phyloP scores from a whole-genome alignment of 2,329 filamentous ascomycete genomes.

The Nothomitra cinnamomea region DNA sequence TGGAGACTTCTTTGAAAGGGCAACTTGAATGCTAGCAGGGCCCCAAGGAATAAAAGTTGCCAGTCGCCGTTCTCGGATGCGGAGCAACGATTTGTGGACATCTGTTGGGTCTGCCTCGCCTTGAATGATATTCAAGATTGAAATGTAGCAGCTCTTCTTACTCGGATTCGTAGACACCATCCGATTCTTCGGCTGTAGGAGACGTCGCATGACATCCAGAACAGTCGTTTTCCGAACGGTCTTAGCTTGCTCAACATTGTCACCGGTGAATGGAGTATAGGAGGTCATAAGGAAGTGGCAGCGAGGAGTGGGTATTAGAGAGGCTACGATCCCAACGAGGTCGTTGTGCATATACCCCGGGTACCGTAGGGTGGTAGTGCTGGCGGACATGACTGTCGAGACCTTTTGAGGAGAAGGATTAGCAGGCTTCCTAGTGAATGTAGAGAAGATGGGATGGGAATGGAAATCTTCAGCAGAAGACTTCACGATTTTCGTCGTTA shows the following conservation, averaged over 20 bases:
- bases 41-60: slow-evolving; percentile 98
- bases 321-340: slow-evolving; percentile 88
- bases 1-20: slow-evolving; percentile 87
- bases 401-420: slow-evolving; percentile 31
- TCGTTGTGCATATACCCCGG: slow-evolving; percentile 99
- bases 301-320: slow-evolving; percentile 85
- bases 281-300: slow-evolving; percentile 98
- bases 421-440: background rate
- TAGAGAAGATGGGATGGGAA: background rate
- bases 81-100: slow-evolving; percentile 91
- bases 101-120: slow-evolving; percentile 96
- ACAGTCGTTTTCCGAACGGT: slow-evolving; percentile 97
- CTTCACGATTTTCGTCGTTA: too few species aligned
- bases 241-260: slow-evolving; percentile 92
- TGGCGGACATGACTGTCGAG: slow-evolving; percentile 96
- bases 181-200: slow-evolving; percentile 94
- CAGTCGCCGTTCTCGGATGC: slow-evolving; percentile 82
- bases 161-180: slow-evolving; percentile 95
- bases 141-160: slow-evolving; percentile 98
- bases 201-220: slow-evolving; percentile 86
- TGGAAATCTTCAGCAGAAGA: too few species aligned
- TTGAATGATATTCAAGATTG: slow-evolving; percentile 96
- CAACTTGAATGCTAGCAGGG: slow-evolving; percentile 92
- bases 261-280: slow-evolving; percentile 93
- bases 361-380: slow-evolving; percentile 89